Evolutionary conservation across 371 early-diverging fungal species (phyloP), one percentile per base, ranked within the genome.

Genomic region (Haplosporangium sp.): DNA sequence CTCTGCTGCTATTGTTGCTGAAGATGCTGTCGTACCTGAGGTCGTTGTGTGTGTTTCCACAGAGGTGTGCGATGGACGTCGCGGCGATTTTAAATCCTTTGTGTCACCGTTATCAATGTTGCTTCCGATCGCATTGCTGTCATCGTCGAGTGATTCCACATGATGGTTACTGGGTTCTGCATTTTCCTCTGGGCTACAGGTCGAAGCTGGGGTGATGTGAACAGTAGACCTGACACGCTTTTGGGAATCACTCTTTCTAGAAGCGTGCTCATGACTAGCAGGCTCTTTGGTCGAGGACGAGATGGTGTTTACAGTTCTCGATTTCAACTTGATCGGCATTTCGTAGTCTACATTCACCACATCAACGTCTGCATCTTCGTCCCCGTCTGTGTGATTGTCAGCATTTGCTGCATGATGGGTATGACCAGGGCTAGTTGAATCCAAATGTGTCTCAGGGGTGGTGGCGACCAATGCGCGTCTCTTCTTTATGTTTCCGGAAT

Each of bases 401-500:
- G 14, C 16, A 1, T 55, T 20, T 23, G 36, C 59, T 36, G 37
- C 37, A 12, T 29, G 29, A 29, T 29, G 29, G 29, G 4, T 29
- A 29, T 29, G 29, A 29, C 29, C 29, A 29, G 29, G 29, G 29
- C 29, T 29, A 29, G 29, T 29, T 4, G 29, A 29, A 29, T 50
- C 55, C 12, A n/a, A n/a, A n/a, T n/a, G n/a, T n/a, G n/a, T n/a
- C n/a, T n/a, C n/a, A n/a, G n/a, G n/a, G n/a, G n/a, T n/a, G n/a
- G n/a, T n/a, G n/a, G n/a, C n/a, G n/a, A n/a, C n/a, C n/a, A 64
- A 43, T 13, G 60, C 64, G 65, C 71, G 71, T 43, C 60, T 71
- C 61, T 59, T 71, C 36, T 65, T 59, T 55, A 59, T 54, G 48
- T 51, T 64, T 5, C 64, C 60, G 12, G 65, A 64, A 14, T 55